Evolutionary conservation across 2,329 filamentous ascomycete genomes (phyloP), one percentile per base, ranked within the genome.

Genomic region (Apiospora arundinis): DNA sequence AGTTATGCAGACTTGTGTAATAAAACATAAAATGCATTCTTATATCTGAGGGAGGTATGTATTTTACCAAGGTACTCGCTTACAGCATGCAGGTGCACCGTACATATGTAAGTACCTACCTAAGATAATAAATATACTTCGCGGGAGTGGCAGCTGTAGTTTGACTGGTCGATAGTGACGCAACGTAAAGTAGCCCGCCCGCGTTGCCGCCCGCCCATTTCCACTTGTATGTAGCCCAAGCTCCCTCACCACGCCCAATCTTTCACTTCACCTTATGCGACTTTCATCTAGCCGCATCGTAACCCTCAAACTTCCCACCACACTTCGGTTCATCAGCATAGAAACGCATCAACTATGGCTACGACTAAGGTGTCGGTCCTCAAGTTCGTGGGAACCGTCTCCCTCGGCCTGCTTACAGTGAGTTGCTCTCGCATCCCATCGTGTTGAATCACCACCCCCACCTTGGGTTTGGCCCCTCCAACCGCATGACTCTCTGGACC

Each of bases 301-400:
- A 69, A 45, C 4, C 48, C 65, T 23, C 23, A 37, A 16, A 8
- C 32, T 44, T 23, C 25, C 14, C 25, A 42, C 60, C 69, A 37
- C 42, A 52, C 32, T 40, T 23, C 70, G 14, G 32, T 37, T 70
- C 21, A 48, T 49, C 40, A 44, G n/a, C 65, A 68, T 71, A 44
- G 44, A 25, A 18, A 45, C 28, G 32, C 25, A 8, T 44, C 67
- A 37, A 52, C 67, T 82, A 93, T 94, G 89, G 87, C 90, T 77
- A 90, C 88, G 77, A 90, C 87, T 77, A 90, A 91, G 79, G 87
- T 97, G 79, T 91, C 93, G 70, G 84, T 92, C 81, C 90, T 93
- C 85, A 98, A 98, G 85, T 97, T 98, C 81, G 92, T 98, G 76
- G 95, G 95, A 79, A 97, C 94, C 69, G 90, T 97, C 75, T 95